phyloP scores from a whole-genome alignment of 306 rosid species.

The Fagus sylvatica region DNA sequence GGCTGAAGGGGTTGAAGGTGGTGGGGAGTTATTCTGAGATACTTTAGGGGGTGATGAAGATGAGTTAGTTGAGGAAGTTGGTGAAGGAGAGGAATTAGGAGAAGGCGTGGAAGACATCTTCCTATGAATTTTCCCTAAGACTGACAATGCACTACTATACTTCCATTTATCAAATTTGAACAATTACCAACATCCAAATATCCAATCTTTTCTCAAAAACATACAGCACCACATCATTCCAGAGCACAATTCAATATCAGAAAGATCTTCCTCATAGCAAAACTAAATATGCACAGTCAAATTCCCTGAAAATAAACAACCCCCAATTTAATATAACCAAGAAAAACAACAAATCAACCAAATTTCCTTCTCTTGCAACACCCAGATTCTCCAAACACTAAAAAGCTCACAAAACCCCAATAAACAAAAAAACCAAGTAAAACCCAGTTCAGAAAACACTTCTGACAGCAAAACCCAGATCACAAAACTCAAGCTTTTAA shows the following conservation, averaged over 20 bases:
- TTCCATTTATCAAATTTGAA: conserved; percentile 29
- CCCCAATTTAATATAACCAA: conserved; percentile 18
- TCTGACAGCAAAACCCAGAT: conserved; percentile 6
- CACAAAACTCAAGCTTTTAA: background rate
- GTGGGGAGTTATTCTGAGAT: conserved; percentile 36
- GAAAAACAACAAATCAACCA: background rate
- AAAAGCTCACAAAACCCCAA: conserved; percentile 16
- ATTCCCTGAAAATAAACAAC: background rate
- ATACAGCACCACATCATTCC: conserved; percentile 10
- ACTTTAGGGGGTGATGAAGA: conserved; percentile 37
- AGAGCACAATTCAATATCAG: conserved; percentile 29
- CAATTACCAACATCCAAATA: conserved; percentile 18
- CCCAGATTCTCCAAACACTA: conserved; percentile 12
- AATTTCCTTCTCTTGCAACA: background rate
- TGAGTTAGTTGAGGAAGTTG: conserved; percentile 39
- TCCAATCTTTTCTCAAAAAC: conserved; percentile 14
- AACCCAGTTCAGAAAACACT: conserved; percentile 21
- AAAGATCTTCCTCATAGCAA: conserved; percentile 12
- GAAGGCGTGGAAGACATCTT: conserved; percentile 73
- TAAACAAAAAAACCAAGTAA: conserved; percentile 14
- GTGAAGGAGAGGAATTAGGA: conserved; percentile 74
- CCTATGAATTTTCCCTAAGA: conserved; percentile 26
- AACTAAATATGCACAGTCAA: conserved; percentile 13
- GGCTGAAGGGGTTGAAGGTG: conserved; percentile 43
- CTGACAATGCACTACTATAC: conserved; percentile 31